Percentiles rank a stretch among this genome's conserved stretches.
Evolutionary conservation across 1,139 yeast genomes (phyloP).

Genomic region (Eremothecium gossypii): DNA sequence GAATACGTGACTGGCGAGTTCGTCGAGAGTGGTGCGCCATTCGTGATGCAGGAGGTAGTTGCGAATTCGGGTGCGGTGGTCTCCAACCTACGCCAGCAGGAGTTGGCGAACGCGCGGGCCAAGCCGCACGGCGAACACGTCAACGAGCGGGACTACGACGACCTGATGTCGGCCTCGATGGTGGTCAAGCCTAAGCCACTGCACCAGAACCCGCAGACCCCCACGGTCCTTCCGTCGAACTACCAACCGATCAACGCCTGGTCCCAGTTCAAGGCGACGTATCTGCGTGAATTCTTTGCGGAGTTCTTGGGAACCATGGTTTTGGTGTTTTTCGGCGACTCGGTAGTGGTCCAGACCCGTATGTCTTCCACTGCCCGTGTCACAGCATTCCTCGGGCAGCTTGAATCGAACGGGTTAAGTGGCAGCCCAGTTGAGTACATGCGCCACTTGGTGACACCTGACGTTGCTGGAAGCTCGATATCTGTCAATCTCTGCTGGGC

Average conservation of each 20-base stretch:
- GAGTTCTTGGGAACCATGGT: slow-evolving; percentile 42
- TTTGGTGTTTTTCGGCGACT: slow-evolving; percentile 37
- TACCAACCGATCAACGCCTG: slow-evolving; percentile 30
- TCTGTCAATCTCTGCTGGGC: slow-evolving; percentile 42
- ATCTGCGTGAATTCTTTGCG: slow-evolving; percentile 32
- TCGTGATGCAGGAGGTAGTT: neutral
- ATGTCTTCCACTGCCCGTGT: slow-evolving; percentile 21
- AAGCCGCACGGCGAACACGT: neutral
- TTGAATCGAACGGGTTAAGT: slow-evolving; percentile 6
- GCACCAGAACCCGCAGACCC: slow-evolving; percentile 32
- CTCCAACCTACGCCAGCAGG: neutral
- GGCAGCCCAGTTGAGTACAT: slow-evolving; percentile 8
- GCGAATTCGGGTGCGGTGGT: neutral
- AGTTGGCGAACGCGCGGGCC: no score
- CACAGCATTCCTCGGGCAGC: slow-evolving; percentile 4
- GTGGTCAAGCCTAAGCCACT: slow-evolving; percentile 30
- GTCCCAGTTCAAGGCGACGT: slow-evolving; percentile 26
- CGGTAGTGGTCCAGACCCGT: slow-evolving; percentile 38
- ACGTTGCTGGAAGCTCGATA: slow-evolving; percentile 34
- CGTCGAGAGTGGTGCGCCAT: no score
- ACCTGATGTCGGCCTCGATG: slow-evolving; percentile 17
- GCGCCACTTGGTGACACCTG: slow-evolving; percentile 17
- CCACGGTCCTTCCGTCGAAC: slow-evolving; percentile 31
- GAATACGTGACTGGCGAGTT: no score
- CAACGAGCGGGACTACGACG: slow-evolving; percentile 5